Conservation (phyloP, 352 stramenopile species). For the Phytopythium delawarense region DNA sequence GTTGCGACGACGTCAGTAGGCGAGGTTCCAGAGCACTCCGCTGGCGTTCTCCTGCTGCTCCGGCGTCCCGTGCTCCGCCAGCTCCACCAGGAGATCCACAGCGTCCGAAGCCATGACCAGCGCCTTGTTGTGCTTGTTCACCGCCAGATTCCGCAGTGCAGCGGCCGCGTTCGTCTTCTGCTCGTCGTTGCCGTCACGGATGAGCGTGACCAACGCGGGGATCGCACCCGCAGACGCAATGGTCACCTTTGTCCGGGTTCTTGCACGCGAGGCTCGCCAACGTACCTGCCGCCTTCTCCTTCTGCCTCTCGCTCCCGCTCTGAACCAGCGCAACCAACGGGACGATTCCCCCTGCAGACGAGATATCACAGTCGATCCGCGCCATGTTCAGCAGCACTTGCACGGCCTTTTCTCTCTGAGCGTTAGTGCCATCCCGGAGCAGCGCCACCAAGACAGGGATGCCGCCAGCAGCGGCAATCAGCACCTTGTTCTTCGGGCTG, state of each 20-base stretch:
- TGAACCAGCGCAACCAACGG: neutral
- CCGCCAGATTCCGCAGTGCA: neutral
- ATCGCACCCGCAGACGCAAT: neutral
- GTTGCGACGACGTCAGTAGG: neutral
- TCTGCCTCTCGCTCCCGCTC: neutral
- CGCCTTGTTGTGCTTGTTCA: neutral
- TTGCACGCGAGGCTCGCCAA: neutral
- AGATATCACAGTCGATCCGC: neutral
- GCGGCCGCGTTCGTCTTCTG: neutral
- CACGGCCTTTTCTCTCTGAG: neutral
- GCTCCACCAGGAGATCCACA: neutral
- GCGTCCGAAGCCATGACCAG: neutral
- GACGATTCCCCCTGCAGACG: neutral
- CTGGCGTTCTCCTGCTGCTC: neutral
- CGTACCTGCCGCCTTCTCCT: constrained; percentile 1
- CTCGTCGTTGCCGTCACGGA: neutral
- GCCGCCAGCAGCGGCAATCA: neutral
- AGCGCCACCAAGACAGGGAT: neutral
- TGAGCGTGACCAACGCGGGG: neutral
- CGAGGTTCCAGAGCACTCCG: neutral
- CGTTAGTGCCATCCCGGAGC: neutral
- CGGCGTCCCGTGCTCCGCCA: neutral
- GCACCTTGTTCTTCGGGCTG: neutral
- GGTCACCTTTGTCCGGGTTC: neutral
- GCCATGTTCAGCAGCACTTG: neutral